Conservation (phyloP, 2,329 filamentous ascomycete genomes). For the Fusarium vanettenii region DNA sequence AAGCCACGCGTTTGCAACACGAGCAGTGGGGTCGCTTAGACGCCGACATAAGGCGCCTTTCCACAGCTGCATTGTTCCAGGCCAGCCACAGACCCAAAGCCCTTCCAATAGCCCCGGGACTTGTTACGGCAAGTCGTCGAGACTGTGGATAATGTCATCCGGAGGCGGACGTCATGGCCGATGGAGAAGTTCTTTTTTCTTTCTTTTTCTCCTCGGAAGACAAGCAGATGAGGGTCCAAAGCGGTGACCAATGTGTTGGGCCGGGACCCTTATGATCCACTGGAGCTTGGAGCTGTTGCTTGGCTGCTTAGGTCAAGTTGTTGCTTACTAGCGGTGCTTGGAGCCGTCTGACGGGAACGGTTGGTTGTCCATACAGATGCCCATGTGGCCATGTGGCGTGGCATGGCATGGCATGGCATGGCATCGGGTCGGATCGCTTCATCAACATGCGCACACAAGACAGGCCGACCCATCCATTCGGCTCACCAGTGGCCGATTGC, state of each 20-base stretch:
- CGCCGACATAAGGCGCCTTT: background rate
- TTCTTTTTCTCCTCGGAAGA: background rate
- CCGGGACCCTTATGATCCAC: conserved; percentile 21
- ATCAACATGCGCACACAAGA: conserved; percentile 18
- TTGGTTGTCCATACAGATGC: conserved; percentile 8
- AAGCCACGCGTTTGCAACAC: conserved; percentile 41
- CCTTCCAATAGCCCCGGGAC: conserved; percentile 15
- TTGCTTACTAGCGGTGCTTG: conserved; percentile 15
- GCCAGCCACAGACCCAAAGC: conserved; percentile 16
- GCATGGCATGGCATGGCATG: conserved; percentile 40
- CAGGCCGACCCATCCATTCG: conserved; percentile 8
- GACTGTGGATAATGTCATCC: conserved; percentile 4
- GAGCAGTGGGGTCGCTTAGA: conserved; percentile 37
- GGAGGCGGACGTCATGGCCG: background rate
- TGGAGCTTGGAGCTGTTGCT: conserved; percentile 14
- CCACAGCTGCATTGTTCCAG: conserved; percentile 21
- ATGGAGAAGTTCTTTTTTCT: background rate
- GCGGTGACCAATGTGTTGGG: conserved; percentile 6
- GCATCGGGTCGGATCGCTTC: conserved; percentile 20
- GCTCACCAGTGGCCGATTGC: conserved; percentile 1
- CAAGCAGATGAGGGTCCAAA: background rate
- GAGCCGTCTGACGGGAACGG: background rate
- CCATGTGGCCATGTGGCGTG: conserved; percentile 36
- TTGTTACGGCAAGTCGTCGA: conserved; percentile 19
- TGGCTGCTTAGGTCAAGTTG: conserved; percentile 9